These are phyloP conservation scores for Naganishia randhawae DNA, from an alignment of 768 basidiomycete species.

Conservation along the genomic window DNA sequence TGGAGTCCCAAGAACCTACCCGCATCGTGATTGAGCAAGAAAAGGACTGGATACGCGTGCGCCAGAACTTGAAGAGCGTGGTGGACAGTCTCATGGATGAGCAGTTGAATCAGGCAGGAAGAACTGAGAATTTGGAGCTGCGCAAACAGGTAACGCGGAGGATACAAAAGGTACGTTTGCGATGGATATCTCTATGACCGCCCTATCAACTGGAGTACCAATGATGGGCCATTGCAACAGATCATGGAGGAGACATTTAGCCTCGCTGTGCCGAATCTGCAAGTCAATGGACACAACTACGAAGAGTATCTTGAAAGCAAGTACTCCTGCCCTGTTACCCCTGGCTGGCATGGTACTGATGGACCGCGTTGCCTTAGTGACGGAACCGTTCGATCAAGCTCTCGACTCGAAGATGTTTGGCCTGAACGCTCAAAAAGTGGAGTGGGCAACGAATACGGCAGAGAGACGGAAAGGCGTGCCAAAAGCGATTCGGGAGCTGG, in stretches of 20 bases:
- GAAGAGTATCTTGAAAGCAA: conserved; percentile 59
- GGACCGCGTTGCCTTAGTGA: conserved; percentile 52
- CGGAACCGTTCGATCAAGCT: conserved; percentile 79
- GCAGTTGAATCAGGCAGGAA: conserved; percentile 8
- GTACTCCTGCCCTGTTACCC: background rate
- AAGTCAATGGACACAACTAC: conserved; percentile 73
- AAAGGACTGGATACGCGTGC: conserved; percentile 18
- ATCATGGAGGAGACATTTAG: conserved; percentile 61
- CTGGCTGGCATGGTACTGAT: background rate
- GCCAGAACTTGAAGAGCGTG: conserved; percentile 12
- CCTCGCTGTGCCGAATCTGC: conserved; percentile 66
- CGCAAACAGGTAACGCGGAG: conserved; percentile 19
- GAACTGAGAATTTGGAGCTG: conserved; percentile 3
- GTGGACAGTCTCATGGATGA: conserved; percentile 17
- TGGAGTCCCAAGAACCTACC: conserved; percentile 20
- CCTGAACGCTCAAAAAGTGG: conserved; percentile 66
- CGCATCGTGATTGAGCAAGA: conserved; percentile 18
- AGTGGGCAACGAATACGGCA: conserved; percentile 70
- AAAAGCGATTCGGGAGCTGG: conserved; percentile 51
- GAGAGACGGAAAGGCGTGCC: conserved; percentile 66
- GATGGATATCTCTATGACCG: background rate
- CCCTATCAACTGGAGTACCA: background rate
- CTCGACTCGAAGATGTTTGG: conserved; percentile 80
- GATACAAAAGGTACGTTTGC: conserved; percentile 5
- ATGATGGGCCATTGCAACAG: conserved; percentile 25